Evolutionary conservation across 78 protist species (phyloP), one percentile per base, ranked within the genome.

Genomic region (Dictyostelium brefeldianum): DNA sequence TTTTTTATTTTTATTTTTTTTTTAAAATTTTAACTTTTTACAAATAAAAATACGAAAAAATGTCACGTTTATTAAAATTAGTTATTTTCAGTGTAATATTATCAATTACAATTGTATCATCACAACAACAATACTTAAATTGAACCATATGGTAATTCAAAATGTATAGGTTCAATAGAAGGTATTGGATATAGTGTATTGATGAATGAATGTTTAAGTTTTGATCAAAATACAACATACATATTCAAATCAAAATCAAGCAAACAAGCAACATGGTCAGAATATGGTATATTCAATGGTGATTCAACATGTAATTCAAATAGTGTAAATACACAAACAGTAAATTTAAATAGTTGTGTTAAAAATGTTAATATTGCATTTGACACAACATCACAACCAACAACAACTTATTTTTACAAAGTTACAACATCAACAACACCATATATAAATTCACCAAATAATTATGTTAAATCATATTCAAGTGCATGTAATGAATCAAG

Each of bases 351-450:
- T 67, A 6, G 14, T 12, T 67, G 75, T 67, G 5, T 67, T 27
- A 27, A 67, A 18, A 67, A 67, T 67, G 31, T 20, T 0, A 67
- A 67, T 17, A 67, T 67, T 31, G 75, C 75, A 67, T 67, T 67
- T 15, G 75, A 67, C 6, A 20, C 29, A 31, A 15, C 75, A 31
- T 67, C 75, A 67, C 36, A 29, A 12, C 75, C 75, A 67, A n/a
- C 22, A 31, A 0, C 0, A 15, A 3, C 27, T 27, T 25, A 31
- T 29, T 67, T 11, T 67, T 67, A 67, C 17, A 67, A 67, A 29
- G 22, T 31, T 0, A 27, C 50, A 15, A 15, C 29, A 6, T 31
- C 75, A 67, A 67, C 27, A 15, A n/a, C 27, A 67, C 75, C 75
- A 67, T 22, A 22, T 11, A n/a, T 67, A 11, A 67, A 31, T 67